Conservation (phyloP, 257 asterid species). For the Ajuga chamaepitys region DNA sequence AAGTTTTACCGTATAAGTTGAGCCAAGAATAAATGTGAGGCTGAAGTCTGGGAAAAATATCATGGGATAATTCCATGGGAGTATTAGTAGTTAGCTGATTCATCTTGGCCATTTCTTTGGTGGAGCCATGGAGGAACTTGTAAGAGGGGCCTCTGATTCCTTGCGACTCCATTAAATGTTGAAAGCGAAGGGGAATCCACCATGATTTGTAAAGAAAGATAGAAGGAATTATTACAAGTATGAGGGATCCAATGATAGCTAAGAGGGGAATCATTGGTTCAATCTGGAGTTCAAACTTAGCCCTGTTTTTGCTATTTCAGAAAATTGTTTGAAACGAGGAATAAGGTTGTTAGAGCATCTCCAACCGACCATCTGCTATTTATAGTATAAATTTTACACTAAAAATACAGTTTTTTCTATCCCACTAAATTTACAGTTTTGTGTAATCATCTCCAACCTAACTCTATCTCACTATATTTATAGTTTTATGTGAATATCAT, state of each 20-base stretch:
- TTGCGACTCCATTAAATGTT: too few species aligned
- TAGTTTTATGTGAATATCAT: too few species aligned
- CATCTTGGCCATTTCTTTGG: slow-evolving; percentile 36
- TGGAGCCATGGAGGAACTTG: slow-evolving; percentile 38
- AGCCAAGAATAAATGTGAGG: slow-evolving; percentile 50
- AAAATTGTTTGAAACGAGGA: too few species aligned
- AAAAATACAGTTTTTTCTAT: too few species aligned
- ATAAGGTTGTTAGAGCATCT: too few species aligned
- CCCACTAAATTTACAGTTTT: too few species aligned
- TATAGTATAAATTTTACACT: too few species aligned
- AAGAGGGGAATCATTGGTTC: slow-evolving; percentile 6
- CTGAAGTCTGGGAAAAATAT: slow-evolving; percentile 35
- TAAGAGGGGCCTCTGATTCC: slow-evolving; percentile 55
- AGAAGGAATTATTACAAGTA: not conserved
- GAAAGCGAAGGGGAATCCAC: slow-evolving; percentile 37
- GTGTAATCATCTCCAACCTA: too few species aligned
- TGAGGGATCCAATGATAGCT: not conserved
- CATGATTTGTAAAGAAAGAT: slow-evolving; percentile 22
- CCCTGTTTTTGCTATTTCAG: too few species aligned
- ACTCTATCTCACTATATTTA: too few species aligned
- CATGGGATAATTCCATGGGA: slow-evolving; percentile 39
- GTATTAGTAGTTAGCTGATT: slow-evolving; percentile 12
- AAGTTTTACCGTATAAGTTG: slow-evolving; percentile 42
- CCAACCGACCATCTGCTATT: too few species aligned
- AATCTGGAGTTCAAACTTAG: not conserved